These are phyloP conservation scores for Picea engelmannii DNA, from an alignment of 83 land plant species.

Conservation along the genomic window DNA sequence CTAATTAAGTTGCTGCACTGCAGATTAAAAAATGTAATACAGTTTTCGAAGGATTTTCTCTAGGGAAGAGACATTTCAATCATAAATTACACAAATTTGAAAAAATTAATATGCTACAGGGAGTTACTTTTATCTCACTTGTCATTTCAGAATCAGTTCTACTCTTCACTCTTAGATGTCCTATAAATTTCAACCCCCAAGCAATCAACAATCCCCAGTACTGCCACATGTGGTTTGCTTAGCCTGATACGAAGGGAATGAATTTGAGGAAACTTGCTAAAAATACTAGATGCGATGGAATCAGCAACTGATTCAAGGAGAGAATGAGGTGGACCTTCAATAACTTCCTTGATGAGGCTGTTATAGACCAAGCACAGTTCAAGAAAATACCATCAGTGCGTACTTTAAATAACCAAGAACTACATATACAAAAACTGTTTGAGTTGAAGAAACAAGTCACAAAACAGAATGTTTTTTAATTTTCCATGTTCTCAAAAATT, in stretches of 20 bases:
- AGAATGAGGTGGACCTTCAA: conserved; percentile 71
- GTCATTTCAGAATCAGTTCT: neutral
- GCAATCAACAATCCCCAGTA: conserved; percentile 67
- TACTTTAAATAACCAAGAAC: neutral
- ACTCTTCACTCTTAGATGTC: conserved; percentile 1
- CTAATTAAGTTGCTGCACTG: neutral
- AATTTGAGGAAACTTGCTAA: conserved; percentile 46
- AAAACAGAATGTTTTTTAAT: neutral
- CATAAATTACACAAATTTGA: neutral
- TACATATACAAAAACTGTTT: neutral
- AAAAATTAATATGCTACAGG: neutral
- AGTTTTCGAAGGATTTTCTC: neutral
- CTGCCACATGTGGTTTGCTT: conserved; percentile 93
- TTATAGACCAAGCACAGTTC: neutral
- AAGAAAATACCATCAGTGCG: neutral
- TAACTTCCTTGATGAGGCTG: conserved; percentile 63
- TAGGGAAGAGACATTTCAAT: neutral
- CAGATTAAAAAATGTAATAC: neutral
- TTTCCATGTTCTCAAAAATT: neutral
- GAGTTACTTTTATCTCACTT: neutral
- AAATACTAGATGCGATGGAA: conserved; percentile 50
- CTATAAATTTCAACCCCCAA: conserved; percentile 81
- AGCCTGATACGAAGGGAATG: conserved; percentile 78
- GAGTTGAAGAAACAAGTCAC: neutral
- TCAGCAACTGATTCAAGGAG: conserved; percentile 86